Evolutionary conservation across 371 early-diverging fungal genomes (phyloP).

Genomic region (Fennellomyces sp.): DNA sequence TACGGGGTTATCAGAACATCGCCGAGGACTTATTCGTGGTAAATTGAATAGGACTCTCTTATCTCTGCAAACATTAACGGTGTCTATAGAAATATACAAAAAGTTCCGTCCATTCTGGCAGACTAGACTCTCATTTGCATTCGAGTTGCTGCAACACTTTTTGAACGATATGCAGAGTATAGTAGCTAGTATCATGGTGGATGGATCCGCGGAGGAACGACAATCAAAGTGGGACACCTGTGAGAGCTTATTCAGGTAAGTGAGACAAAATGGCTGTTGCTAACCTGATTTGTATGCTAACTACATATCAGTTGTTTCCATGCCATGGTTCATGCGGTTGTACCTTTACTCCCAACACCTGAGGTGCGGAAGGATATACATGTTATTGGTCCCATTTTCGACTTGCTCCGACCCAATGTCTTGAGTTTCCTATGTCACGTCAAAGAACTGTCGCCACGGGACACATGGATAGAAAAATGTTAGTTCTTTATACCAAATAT

Average conservation of each 20-base stretch:
- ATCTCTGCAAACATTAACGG: neutral
- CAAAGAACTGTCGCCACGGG: slow-evolving; percentile 8
- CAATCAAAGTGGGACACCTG: slow-evolving; percentile 22
- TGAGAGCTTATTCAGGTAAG: slow-evolving; percentile 27
- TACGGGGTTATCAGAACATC: slow-evolving; percentile 36
- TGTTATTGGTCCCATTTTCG: slow-evolving; percentile 13
- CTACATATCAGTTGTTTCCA: slow-evolving; percentile 21
- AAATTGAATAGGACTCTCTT: slow-evolving; percentile 4
- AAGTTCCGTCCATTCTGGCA: slow-evolving; percentile 27
- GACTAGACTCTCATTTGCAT: slow-evolving; percentile 32
- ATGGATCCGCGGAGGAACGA: neutral
- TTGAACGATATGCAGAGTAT: slow-evolving; percentile 38
- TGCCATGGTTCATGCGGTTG: slow-evolving; percentile 19
- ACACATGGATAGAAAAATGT: slow-evolving; percentile 30
- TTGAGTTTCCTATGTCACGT: slow-evolving; percentile 22
- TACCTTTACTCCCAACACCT: slow-evolving; percentile 13
- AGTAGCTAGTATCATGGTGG: slow-evolving; percentile 7
- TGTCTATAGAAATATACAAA: slow-evolving; percentile 18
- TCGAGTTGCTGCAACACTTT: slow-evolving; percentile 56
- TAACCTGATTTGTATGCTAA: neutral
- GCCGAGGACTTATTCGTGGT: slow-evolving; percentile 47
- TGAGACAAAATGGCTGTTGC: neutral
- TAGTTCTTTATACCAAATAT: neutral
- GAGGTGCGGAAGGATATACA: slow-evolving; percentile 6
- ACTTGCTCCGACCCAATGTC: slow-evolving; percentile 21